Base-by-base conservation (phyloP, 148 eudicot genomes). In the Chenopodium quinoa region DNA sequence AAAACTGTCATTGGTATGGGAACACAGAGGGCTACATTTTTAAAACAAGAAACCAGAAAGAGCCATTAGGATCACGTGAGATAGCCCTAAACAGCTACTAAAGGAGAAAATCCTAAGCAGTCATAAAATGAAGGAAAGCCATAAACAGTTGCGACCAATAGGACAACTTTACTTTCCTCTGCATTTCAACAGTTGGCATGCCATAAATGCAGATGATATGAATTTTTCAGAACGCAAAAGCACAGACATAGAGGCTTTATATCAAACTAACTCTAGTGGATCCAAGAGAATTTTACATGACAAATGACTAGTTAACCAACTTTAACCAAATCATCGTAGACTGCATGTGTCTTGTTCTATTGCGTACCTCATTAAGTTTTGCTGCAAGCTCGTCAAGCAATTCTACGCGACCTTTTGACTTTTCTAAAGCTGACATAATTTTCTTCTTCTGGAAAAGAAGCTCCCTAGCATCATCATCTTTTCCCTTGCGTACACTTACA, bases 391-490 rank as follows among this genome's bases (percentile, higher is more conserved):
- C 90, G 60, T 94, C 95, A 60, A 94, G 91, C 85, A 93, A 78
- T 76, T 89, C 84, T 27, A 90, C 87, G 4, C 98, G 97, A 75
- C 82, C 85, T 87, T 93, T 94, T 52, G 94, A 90, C 76, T 90
- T 93, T 83, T 94, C 93, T 87, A 94, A 78, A 69, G 97, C 95
- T 81, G 82, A 82, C 92, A 91, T 88, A 75, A 92, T 80, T 88
- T 93, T 91, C 88, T 90, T 94, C 85, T 94, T 94, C 81, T 93
- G 95, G 47, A 89, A 82, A 69, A 94, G 94, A 74, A 94, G 87
- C 32, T 94, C 95, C 75, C 98, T 88, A 32, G 98, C 98, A 69
- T 90, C 88, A 87, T 87, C 82, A 79, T 94, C 98, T 79, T 83
- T 89, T 71, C 98, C 93, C 82, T 81, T 78, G 82, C 79, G 93